Percentiles rank a stretch among this genome's conserved stretches.
Conservation (phyloP, 345 rosid genomes). For the Bretschneidera sinensis region DNA sequence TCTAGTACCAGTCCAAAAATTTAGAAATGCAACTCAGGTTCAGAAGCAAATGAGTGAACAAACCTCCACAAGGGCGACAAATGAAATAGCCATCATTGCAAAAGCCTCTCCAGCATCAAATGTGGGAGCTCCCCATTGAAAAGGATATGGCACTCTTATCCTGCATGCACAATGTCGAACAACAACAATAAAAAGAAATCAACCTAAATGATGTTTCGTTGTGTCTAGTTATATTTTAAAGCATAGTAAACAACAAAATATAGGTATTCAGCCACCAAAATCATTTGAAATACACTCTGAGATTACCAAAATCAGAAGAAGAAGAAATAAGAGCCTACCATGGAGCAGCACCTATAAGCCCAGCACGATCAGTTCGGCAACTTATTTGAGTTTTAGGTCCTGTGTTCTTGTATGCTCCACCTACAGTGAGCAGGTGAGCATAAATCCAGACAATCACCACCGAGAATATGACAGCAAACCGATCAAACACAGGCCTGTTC, state of each 20-base stretch:
- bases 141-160: conserved; percentile 96
- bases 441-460: conserved; percentile 86
- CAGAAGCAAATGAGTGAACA: conserved; percentile 9
- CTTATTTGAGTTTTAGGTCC: conserved; percentile 60
- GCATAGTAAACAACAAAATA: not conserved
- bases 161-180: conserved; percentile 30
- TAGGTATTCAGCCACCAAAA: conserved; percentile 1
- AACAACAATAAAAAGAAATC: conserved; percentile 7
- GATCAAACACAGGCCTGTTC: conserved; percentile 59
- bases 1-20: no score
- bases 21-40: no score
- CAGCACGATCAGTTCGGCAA: conserved; percentile 88
- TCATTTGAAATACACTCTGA: not conserved
- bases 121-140: conserved; percentile 98
- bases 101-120: conserved; percentile 97
- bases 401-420: conserved; percentile 83
- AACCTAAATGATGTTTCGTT: not conserved
- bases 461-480: conserved; percentile 87
- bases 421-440: conserved; percentile 86
- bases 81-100: conserved; percentile 94
- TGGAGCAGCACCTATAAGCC: conserved; percentile 78
- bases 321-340: conserved; percentile 45
- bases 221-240: conserved; percentile 5
- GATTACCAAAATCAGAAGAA: not conserved
- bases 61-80: conserved; percentile 92